A percentile compares a stretch with the other conserved stretches of the same genome.
Conservation (phyloP, 192 early-diverging fungal genomes). For the Coemansia sp. region DNA sequence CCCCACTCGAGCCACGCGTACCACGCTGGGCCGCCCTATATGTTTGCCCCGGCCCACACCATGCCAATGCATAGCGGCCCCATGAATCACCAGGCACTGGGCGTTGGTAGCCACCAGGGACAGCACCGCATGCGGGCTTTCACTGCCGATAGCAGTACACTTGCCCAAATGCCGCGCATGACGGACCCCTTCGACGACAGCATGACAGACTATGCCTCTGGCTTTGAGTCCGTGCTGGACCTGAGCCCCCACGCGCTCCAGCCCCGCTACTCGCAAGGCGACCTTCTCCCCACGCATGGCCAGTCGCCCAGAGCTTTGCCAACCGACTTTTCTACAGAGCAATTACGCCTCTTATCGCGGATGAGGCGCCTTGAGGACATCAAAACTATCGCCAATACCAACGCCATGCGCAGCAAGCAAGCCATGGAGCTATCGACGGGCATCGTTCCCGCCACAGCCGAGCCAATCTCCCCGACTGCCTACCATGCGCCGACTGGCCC, state of each 20-base stretch:
- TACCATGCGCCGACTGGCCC: not conserved
- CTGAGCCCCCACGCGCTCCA: not conserved
- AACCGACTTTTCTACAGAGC: conserved; percentile 24
- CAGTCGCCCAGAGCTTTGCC: not conserved
- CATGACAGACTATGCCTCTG: not conserved
- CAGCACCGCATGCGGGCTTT: conserved; percentile 25
- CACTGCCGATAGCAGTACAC: conserved; percentile 31
- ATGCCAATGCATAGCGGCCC: conserved; percentile 3
- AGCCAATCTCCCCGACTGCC: not conserved
- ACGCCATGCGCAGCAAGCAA: conserved; percentile 34
- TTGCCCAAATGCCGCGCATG: conserved; percentile 5
- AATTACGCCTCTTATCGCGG: conserved; percentile 39
- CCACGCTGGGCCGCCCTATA: conserved; percentile 6
- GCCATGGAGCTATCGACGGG: not conserved
- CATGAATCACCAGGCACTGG: not conserved
- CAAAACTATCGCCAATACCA: conserved; percentile 49
- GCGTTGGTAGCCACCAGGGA: not conserved
- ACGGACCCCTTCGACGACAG: not conserved
- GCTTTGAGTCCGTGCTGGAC: not conserved
- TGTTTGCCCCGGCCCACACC: not conserved
- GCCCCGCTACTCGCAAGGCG: not conserved
- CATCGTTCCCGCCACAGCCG: not conserved
- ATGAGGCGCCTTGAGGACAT: conserved; percentile 47
- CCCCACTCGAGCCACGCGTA: conserved; percentile 14
- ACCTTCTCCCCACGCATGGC: not conserved